Evolutionary conservation across 495 filamentous ascomycete species (phyloP).

Genomic region (Hyphodiscus hymeniophilus): DNA sequence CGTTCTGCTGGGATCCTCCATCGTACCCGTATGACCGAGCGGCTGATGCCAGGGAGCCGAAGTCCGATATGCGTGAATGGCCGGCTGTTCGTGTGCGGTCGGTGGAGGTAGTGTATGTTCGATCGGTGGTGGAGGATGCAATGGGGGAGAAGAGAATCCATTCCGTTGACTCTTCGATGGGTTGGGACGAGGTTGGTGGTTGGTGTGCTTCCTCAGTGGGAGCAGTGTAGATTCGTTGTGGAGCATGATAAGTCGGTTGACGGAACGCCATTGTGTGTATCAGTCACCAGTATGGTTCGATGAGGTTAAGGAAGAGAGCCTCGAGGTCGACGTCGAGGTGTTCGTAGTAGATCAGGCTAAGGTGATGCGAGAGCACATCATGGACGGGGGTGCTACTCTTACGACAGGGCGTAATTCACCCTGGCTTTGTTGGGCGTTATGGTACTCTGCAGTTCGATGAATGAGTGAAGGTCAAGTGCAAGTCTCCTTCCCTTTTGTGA

Average conservation of each 20-base stretch:
- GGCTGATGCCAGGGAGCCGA: conserved; percentile 71
- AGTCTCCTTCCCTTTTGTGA: too few relatives aligned
- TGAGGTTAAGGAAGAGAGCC: too few relatives aligned
- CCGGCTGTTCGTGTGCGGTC: conserved; percentile 65
- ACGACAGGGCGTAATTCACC: too few relatives aligned
- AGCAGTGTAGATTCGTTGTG: conserved; percentile 38
- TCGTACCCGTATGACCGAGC: conserved; percentile 39
- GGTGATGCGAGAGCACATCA: too few relatives aligned
- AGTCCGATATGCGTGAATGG: conserved; percentile 70
- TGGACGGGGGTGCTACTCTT: too few relatives aligned
- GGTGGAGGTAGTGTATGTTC: conserved; percentile 64
- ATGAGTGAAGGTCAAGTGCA: too few relatives aligned
- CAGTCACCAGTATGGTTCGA: too few relatives aligned
- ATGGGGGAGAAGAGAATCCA: conserved; percentile 92
- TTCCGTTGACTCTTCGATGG: conserved; percentile 69
- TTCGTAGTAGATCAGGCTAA: too few relatives aligned
- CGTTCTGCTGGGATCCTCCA: conserved; percentile 39
- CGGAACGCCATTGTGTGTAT: conserved; percentile 67
- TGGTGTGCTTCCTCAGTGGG: conserved; percentile 22
- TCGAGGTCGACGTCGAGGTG: too few relatives aligned
- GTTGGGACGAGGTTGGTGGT: conserved; percentile 22
- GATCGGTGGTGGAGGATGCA: conserved; percentile 51
- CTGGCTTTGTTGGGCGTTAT: too few relatives aligned
- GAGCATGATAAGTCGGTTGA: conserved; percentile 56
- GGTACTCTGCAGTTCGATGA: too few relatives aligned